A percentile compares a stretch with the other conserved stretches of the same genome.
Evolutionary conservation across 257 asterid genomes (phyloP).

Genomic region (Paulownia fortunei): DNA sequence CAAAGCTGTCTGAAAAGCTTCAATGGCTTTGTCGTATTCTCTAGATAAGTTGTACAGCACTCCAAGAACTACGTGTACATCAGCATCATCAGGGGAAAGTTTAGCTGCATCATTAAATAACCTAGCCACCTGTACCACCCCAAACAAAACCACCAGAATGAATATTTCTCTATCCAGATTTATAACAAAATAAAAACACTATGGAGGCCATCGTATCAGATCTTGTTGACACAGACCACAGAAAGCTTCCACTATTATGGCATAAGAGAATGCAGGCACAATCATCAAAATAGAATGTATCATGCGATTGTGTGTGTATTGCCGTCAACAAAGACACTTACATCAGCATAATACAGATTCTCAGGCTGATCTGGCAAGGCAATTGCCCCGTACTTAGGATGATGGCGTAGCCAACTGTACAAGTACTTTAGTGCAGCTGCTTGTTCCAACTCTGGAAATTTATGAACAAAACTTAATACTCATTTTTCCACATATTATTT

Average conservation of each 20-base stretch:
- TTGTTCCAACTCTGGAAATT: constrained; percentile 90
- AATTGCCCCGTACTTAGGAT: constrained; percentile 84
- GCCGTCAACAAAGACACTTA: constrained; percentile 46
- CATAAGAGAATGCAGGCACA: constrained; percentile 11
- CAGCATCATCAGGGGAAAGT: constrained; percentile 98
- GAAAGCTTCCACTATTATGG: constrained; percentile 7
- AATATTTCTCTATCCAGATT: not conserved
- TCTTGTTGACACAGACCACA: not conserved
- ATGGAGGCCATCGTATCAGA: not conserved
- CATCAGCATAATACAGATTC: constrained; percentile 86
- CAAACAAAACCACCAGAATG: constrained; percentile 32
- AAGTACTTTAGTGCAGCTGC: constrained; percentile 89
- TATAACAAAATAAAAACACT: not conserved
- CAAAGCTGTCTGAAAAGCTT: constrained; percentile 90
- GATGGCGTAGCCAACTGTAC: constrained; percentile 93
- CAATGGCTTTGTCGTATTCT: constrained; percentile 93
- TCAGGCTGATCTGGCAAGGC: constrained; percentile 75
- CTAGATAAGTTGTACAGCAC: constrained; percentile 88
- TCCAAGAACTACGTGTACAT: constrained; percentile 95
- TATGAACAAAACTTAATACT: constrained; percentile 22
- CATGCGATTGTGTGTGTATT: not conserved
- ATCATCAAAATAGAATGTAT: not conserved
- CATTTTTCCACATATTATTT: not conserved
- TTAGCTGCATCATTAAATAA: constrained; percentile 85
- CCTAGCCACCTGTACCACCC: constrained; percentile 68